Evolutionary conservation across 2,329 filamentous ascomycete genomes (phyloP).

Genomic region (Trichoderma aggressivum): DNA sequence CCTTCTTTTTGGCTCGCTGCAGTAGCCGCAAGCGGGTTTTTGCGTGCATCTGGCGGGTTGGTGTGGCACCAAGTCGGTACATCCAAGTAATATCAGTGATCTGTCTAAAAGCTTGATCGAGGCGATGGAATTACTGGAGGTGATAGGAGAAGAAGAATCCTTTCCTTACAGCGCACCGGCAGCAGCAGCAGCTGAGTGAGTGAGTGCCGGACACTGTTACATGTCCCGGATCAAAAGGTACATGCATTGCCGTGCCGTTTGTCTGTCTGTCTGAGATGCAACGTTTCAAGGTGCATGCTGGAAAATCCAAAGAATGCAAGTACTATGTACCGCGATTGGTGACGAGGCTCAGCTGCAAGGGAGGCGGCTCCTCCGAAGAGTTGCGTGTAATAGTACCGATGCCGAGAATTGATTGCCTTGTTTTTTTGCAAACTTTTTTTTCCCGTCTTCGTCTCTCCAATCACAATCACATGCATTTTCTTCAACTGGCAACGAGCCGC

Average conservation of each 20-base stretch:
- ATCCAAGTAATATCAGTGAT: neutral
- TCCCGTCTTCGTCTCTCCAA: neutral
- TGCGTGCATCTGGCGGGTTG: neutral
- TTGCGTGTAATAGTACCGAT: neutral
- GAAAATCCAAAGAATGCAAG: neutral
- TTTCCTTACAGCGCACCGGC: neutral
- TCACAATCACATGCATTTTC: neutral
- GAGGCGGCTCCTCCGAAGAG: neutral
- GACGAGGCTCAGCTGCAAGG: neutral
- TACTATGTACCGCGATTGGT: neutral
- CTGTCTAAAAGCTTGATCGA: neutral
- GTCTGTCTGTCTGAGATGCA: neutral
- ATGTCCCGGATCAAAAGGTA: neutral
- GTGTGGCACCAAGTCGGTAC: neutral
- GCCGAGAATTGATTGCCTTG: neutral
- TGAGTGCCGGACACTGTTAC: neutral
- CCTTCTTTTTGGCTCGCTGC: slow-evolving; percentile 19
- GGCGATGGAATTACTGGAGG: neutral
- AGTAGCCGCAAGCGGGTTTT: slow-evolving; percentile 16
- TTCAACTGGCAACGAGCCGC: neutral
- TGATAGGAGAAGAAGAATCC: neutral
- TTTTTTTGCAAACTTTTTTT: too few species aligned
- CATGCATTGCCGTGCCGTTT: neutral
- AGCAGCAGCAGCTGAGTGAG: too few species aligned
- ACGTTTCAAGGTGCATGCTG: neutral